A percentile compares a stretch with the other conserved stretches of the same genome.
phyloP scores from a whole-genome alignment of 2,329 filamentous ascomycete species.

The Fusarium pseudoanthophilum region DNA sequence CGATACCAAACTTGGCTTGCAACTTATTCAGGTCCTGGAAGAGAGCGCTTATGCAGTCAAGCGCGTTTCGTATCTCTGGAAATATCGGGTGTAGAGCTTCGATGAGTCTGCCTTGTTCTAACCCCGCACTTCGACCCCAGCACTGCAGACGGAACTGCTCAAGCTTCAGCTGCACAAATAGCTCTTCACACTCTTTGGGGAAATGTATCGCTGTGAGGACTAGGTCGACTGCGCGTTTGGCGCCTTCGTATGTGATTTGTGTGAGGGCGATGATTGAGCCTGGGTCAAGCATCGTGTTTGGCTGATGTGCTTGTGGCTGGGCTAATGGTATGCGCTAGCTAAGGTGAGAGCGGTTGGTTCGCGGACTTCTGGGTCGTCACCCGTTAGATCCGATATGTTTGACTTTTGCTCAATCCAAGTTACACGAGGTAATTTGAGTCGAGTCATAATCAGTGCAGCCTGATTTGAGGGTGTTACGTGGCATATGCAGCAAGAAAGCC shows the following conservation, averaged over 20 bases:
- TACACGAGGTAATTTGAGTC: not conserved
- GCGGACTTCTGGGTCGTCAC: not conserved
- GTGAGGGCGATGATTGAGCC: not conserved
- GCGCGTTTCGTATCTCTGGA: not conserved
- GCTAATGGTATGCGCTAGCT: not conserved
- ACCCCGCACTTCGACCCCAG: slow-evolving; percentile 6
- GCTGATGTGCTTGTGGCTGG: fast-evolving
- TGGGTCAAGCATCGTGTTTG: not conserved
- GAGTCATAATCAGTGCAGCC: not conserved
- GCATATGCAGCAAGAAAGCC: not conserved
- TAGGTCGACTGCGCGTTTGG: not conserved
- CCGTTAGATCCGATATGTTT: not conserved
- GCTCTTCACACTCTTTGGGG: not conserved
- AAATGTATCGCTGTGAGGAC: not conserved
- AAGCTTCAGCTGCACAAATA: not conserved
- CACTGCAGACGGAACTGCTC: not conserved
- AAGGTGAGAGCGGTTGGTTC: fast-evolving
- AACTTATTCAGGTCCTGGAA: not conserved
- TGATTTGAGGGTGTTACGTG: not conserved
- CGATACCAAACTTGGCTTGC: not conserved
- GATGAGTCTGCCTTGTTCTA: not conserved
- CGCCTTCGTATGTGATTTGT: not conserved
- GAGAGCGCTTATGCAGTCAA: not conserved
- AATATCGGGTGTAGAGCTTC: not conserved
- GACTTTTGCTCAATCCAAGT: no score